Base-by-base conservation (phyloP, 2,329 filamentous ascomycete genomes). In the Colletotrichum spaethianum region DNA sequence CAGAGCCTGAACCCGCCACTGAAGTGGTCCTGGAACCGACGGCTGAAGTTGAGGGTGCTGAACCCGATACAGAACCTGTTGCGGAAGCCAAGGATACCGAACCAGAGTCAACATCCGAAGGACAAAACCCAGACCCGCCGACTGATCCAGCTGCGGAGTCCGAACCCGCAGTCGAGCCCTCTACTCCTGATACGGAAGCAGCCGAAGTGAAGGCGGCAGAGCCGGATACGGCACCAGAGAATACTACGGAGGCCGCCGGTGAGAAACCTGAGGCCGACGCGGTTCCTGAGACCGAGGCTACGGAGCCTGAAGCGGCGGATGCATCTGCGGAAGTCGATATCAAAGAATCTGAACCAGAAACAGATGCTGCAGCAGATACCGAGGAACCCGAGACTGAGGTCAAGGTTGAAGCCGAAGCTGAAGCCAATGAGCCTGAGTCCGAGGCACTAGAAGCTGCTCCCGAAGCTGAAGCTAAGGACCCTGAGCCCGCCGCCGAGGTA, bases 1-100 rank as follows among this genome's bases (percentile, higher is more conserved):
- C 44, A 14, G 66, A 69, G 42, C 50, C 65, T 11, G 63, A 65
- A 7, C 40, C 52, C 16, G 23, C n/a, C 3, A 20, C 3, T 20
- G 61, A 42, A 12, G 48, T 14, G 11, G 33, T 16, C 4, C 42
- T 28, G 26, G 26, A 52, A 52, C 2, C 26, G 7, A 33, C n/a
- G 9, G 14, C 46, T 2, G 36, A 63, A 36, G 16, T 16, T 42
- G 23, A 63, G 23, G 31, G 28, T 31, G 33, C 33, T 36, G 8
- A 1, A 2, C 26, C 48, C 18, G 12, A 14, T 28, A 38, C 40
- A 36, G 63, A 57, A 26, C 44, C 36, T 23, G 8, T n/a, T 40
- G 16, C 52, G 12, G 62, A 44, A 26, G 23, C 48, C 6, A 52
- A 23, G 2, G 48, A 52, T 18, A 18, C 6, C 7, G 23, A 26